phyloP scores from a whole-genome alignment of 192 early-diverging fungal genomes.

The Paraglomus brasilianum region DNA sequence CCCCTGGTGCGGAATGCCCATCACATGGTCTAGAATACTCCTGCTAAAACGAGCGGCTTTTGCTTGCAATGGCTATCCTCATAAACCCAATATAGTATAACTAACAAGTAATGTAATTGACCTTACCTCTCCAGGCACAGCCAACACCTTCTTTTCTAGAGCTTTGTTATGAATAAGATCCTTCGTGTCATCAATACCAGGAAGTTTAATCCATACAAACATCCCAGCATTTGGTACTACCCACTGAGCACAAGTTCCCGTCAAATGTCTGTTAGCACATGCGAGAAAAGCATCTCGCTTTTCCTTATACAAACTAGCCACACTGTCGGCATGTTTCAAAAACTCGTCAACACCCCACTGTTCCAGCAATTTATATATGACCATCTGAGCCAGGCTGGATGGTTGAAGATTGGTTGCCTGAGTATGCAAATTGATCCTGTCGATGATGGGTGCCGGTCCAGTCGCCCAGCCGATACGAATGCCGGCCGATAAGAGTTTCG shows the following conservation, averaged over 20 bases:
- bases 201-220: conserved; percentile 85
- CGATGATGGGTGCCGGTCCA: conserved; percentile 64
- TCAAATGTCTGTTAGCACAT: conserved; percentile 60
- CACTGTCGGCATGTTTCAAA: conserved; percentile 63
- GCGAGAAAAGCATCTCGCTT: conserved; percentile 70
- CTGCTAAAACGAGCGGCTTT: no score
- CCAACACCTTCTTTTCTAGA: conserved; percentile 65
- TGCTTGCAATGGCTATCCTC: background rate
- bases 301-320: conserved; percentile 71
- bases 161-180: conserved; percentile 61
- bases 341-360: conserved; percentile 84
- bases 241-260: conserved; percentile 59
- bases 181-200: conserved; percentile 50
- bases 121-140: conserved; percentile 72
- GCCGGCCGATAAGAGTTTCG: conserved; percentile 89
- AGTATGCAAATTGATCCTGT: conserved; percentile 78
- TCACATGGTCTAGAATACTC: no score
- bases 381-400: conserved; percentile 75
- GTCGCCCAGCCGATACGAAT: conserved; percentile 82
- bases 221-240: conserved; percentile 71
- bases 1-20: no score
- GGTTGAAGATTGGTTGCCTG: conserved; percentile 79
- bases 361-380: conserved; percentile 68
- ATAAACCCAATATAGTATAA: background rate
- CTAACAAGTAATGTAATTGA: conserved; percentile 12